Conservation (phyloP, 345 rosid species). For the Salix udensis region DNA sequence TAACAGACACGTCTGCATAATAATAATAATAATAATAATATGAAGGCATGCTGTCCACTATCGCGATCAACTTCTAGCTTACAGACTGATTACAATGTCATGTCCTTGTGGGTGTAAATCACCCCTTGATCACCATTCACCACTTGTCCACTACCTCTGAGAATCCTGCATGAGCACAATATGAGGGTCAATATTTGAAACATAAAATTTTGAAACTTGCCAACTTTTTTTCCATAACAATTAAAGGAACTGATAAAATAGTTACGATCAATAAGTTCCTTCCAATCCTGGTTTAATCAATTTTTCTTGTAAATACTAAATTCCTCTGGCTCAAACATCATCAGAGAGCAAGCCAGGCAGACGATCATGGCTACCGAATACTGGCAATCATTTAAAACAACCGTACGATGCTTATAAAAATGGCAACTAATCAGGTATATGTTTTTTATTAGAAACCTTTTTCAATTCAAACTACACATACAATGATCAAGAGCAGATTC, state of each 20-base stretch:
- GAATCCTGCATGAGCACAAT: constrained; percentile 59
- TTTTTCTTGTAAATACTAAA: neutral
- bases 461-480: neutral
- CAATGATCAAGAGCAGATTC: neutral
- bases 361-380: neutral
- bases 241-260: neutral
- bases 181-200: neutral
- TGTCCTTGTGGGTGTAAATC: constrained; percentile 62
- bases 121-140: constrained; percentile 88
- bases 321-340: neutral
- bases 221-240: neutral
- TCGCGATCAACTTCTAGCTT: neutral
- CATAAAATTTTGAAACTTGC: neutral
- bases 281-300: neutral
- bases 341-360: neutral
- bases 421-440: neutral
- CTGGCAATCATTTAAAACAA: neutral
- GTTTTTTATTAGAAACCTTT: neutral
- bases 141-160: constrained; percentile 88
- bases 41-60: neutral
- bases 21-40: no score
- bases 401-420: neutral
- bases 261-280: neutral
- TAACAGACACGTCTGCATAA: neutral
- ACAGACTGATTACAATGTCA: constrained; percentile 21